Percentiles rank a stretch among this genome's conserved stretches.
phyloP scores from a whole-genome alignment of 2,329 filamentous ascomycete species.

The Trichoderma aggressivum region DNA sequence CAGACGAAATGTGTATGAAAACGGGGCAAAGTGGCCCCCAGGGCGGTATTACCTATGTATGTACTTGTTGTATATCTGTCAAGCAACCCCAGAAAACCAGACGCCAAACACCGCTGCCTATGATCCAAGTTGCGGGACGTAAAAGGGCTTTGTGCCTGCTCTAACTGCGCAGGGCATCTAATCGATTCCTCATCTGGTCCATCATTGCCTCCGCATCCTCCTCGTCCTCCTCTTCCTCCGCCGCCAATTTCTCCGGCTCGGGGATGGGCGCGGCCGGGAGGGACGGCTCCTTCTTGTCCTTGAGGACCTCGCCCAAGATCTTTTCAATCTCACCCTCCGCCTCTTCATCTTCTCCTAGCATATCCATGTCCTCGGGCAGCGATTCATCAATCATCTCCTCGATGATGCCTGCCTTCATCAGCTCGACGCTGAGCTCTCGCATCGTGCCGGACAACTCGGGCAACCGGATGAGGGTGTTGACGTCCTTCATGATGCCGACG shows the following conservation, averaged over 20 bases:
- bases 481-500: constrained; percentile 94
- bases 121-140: constrained; percentile 12
- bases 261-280: constrained; percentile 54
- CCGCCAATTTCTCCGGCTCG: constrained; percentile 50
- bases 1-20: background rate
- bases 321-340: constrained; percentile 83
- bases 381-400: constrained; percentile 94
- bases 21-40: background rate
- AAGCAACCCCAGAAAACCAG: background rate
- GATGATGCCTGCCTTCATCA: constrained; percentile 93
- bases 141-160: background rate
- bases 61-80: background rate
- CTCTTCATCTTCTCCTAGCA: constrained; percentile 73
- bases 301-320: constrained; percentile 85
- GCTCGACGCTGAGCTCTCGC: constrained; percentile 78
- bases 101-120: constrained; percentile 19
- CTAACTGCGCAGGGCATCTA: constrained; percentile 87
- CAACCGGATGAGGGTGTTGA: constrained; percentile 79
- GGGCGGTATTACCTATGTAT: background rate
- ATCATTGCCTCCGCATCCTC: constrained; percentile 86
- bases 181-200: constrained; percentile 85
- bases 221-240: constrained; percentile 52
- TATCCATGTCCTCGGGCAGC: constrained; percentile 70
- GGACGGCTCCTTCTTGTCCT: constrained; percentile 67
- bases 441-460: constrained; percentile 87